phyloP scores from a whole-genome alignment of 2,329 filamentous ascomycete genomes.

The Diaporthe citriasiana region DNA sequence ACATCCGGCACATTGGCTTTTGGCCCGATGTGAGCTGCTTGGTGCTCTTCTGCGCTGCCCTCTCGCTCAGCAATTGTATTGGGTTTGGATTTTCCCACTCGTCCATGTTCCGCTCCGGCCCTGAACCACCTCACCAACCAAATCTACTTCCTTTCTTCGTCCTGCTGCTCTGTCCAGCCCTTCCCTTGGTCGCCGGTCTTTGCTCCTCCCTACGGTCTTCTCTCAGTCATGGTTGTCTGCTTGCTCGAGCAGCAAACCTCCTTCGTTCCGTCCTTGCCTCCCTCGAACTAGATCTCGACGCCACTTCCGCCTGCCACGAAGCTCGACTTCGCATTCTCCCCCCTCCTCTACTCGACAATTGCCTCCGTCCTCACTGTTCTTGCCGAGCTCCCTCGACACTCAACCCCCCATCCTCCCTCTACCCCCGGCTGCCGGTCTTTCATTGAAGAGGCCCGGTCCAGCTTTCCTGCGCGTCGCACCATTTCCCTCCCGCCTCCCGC shows the following conservation, averaged over 20 bases:
- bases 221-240: conserved; percentile 33
- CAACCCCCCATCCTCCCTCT: conserved; percentile 46
- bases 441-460: conserved; percentile 41
- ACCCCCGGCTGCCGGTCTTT: conserved; percentile 44
- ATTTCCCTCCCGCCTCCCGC: conserved; percentile 46
- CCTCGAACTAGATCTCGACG: conserved; percentile 35
- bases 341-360: conserved; percentile 14
- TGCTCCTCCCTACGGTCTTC: conserved; percentile 4
- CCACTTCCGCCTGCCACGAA: conserved; percentile 32
- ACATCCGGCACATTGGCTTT: conserved; percentile 38
- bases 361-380: conserved; percentile 11
- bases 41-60: conserved; percentile 24
- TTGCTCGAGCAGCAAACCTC: conserved; percentile 40
- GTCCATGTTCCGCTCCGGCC: conserved; percentile 28
- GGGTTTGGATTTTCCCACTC: conserved; percentile 42
- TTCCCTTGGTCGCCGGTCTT: conserved; percentile 27
- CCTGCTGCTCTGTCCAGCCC: conserved; percentile 25
- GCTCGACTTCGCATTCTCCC: conserved; percentile 11
- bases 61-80: conserved; percentile 33
- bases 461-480: conserved; percentile 35
- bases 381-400: conserved; percentile 27
- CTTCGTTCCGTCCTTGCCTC: conserved; percentile 35
- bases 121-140: conserved; percentile 29
- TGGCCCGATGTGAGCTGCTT: conserved; percentile 37
- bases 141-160: conserved; percentile 29